These are phyloP conservation scores for Tylopilus plumbeoviolaceoides DNA, from an alignment of 768 basidiomycete species.

Conservation along the genomic window DNA sequence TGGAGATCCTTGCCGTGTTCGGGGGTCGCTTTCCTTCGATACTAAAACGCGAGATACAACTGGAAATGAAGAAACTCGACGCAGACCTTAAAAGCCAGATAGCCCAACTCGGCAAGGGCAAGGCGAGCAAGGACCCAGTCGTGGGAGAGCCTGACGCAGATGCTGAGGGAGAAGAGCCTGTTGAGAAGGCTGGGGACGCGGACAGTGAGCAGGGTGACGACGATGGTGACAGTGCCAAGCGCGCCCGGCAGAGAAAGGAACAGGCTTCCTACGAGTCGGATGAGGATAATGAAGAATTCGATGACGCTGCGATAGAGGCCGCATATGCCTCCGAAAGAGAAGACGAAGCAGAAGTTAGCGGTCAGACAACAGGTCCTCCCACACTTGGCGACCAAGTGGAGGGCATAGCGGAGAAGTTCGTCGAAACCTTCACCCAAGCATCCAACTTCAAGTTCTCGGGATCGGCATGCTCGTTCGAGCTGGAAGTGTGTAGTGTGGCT, in stretches of 20 bases:
- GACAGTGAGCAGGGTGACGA: conserved; percentile 78
- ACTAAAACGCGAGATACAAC: conserved; percentile 81
- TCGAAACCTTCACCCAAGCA: conserved; percentile 56
- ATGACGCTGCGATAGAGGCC: conserved; percentile 59
- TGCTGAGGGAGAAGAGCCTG: conserved; percentile 45
- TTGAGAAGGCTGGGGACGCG: conserved; percentile 51
- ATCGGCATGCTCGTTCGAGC: conserved; percentile 67
- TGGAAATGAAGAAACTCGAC: conserved; percentile 83
- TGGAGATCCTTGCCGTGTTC: conserved; percentile 72
- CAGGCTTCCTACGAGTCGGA: conserved; percentile 69
- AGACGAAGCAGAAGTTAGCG: conserved; percentile 31
- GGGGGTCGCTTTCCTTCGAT: conserved; percentile 69
- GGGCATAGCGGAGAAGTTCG: conserved; percentile 48
- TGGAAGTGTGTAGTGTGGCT: conserved; percentile 61
- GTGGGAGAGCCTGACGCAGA: conserved; percentile 45
- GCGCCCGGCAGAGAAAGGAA: conserved; percentile 64
- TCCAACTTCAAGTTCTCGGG: conserved; percentile 70
- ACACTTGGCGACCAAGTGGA: conserved; percentile 41
- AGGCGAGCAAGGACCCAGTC: conserved; percentile 40
- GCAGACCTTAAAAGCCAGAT: conserved; percentile 76
- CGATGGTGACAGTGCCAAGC: conserved; percentile 78
- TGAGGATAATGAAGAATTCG: conserved; percentile 42
- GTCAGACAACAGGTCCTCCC: conserved; percentile 16
- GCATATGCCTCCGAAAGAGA: conserved; percentile 49
- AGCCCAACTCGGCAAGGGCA: conserved; percentile 80